Evolutionary conservation across 169 alveolate species (phyloP).

Genomic region (Cryptosporidium xiaoi): DNA sequence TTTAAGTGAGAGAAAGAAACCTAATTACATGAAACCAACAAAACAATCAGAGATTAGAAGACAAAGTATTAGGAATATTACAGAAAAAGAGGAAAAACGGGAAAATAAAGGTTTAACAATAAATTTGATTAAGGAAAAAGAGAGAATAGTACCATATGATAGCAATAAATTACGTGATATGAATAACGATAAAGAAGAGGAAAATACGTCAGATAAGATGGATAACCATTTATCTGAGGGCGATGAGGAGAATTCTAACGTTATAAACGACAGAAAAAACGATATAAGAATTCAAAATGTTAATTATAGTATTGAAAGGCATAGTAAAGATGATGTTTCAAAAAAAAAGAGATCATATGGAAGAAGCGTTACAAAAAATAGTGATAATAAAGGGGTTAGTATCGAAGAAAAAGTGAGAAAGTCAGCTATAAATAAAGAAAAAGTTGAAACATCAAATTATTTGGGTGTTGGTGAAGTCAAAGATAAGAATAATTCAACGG

Average conservation of each 20-base stretch:
- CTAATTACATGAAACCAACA: constrained; percentile 72
- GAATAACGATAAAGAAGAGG: neutral
- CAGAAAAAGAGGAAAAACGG: neutral
- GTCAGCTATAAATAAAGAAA: neutral
- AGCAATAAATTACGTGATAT: neutral
- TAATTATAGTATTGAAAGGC: no score
- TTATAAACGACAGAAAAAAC: no score
- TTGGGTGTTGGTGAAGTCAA: no score
- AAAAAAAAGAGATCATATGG: no score
- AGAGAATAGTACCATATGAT: neutral
- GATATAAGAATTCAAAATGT: no score
- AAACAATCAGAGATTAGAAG: constrained; percentile 41
- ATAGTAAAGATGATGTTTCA: no score
- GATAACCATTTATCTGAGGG: constrained; percentile 6
- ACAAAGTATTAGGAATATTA: constrained; percentile 5
- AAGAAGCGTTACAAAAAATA: neutral
- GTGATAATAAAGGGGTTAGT: neutral
- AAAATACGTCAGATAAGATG: neutral
- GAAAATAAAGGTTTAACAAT: neutral
- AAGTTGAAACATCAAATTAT: no score
- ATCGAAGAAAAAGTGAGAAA: neutral
- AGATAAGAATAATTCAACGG: neutral
- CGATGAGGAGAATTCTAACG: neutral
- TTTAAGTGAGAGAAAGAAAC: constrained; percentile 1
- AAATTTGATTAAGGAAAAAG: neutral